phyloP scores from a whole-genome alignment of 23 red algal genomes.

The Agarophyton chilense region DNA sequence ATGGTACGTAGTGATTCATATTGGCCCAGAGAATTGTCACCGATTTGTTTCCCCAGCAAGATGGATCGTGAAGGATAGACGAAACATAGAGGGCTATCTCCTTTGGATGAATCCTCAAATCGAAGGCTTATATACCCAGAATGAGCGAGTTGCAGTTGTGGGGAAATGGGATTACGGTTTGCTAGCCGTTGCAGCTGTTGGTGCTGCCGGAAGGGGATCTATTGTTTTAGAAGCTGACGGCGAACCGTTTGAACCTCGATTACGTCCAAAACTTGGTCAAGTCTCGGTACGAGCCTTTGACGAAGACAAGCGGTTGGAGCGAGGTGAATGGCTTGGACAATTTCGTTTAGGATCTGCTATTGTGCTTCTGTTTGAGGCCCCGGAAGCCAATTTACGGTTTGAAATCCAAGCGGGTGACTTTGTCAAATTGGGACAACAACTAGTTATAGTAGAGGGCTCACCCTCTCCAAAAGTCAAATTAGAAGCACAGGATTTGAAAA shows the following conservation, averaged over 20 bases:
- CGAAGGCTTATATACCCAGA: slow-evolving; percentile 26
- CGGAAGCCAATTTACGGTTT: slow-evolving; percentile 21
- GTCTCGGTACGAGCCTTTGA: not conserved
- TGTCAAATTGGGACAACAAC: slow-evolving; percentile 28
- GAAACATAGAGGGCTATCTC: slow-evolving; percentile 34
- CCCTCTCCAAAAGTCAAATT: not conserved
- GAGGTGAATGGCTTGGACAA: slow-evolving; percentile 26
- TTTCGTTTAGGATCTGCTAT: slow-evolving; percentile 61
- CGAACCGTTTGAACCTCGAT: slow-evolving; percentile 24
- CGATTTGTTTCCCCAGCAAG: slow-evolving; percentile 38
- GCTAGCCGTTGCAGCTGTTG: slow-evolving; percentile 36
- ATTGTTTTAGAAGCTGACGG: slow-evolving; percentile 20
- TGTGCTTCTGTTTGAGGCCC: slow-evolving; percentile 55
- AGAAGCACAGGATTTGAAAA: not conserved
- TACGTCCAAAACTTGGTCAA: not conserved
- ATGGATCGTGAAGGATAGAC: slow-evolving; percentile 23
- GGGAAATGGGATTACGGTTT: slow-evolving; percentile 45
- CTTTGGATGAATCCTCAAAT: slow-evolving; percentile 44
- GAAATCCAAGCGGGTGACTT: slow-evolving; percentile 19
- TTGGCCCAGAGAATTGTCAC: slow-evolving; percentile 37
- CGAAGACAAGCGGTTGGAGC: not conserved
- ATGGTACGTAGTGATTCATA: slow-evolving; percentile 60
- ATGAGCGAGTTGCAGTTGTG: slow-evolving; percentile 40
- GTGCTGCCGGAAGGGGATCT: slow-evolving; percentile 57
- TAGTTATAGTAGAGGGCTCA: slow-evolving; percentile 32